Evolutionary conservation across 441 rosid species (phyloP).

Genomic region (Gossypium lobatum): DNA sequence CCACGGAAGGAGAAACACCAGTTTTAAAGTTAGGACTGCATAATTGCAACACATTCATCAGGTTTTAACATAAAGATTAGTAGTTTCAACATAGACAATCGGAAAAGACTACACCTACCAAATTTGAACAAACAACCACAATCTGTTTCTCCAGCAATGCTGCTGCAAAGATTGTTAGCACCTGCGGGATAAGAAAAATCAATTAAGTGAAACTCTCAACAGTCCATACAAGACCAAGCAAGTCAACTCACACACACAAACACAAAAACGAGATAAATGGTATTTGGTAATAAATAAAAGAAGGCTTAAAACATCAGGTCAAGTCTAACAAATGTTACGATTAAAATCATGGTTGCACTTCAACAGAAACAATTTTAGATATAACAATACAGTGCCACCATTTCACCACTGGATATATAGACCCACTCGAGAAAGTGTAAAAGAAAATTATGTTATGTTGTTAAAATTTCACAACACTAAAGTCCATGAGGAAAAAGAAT

Average conservation of each 20-base stretch:
- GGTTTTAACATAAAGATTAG: neutral
- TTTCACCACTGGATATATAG: constrained; percentile 1
- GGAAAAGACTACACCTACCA: constrained; percentile 44
- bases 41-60: neutral
- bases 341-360: neutral
- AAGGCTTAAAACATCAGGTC: neutral
- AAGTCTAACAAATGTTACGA: neutral
- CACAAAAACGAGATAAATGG: neutral
- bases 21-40: neutral
- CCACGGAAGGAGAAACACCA: neutral
- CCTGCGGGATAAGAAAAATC: constrained; percentile 43
- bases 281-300: neutral
- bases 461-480: neutral
- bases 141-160: constrained; percentile 93
- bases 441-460: neutral
- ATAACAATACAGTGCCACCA: neutral
- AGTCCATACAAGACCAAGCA: neutral
- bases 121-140: constrained; percentile 80
- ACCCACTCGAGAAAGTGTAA: neutral
- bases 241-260: neutral
- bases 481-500: neutral
- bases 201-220: neutral
- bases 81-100: neutral
- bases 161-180: constrained; percentile 72
- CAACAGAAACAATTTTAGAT: neutral